Percentiles rank a stretch among this genome's conserved stretches.
Evolutionary conservation across 257 asterid genomes (phyloP).

Genomic region (Plantago ovata): DNA sequence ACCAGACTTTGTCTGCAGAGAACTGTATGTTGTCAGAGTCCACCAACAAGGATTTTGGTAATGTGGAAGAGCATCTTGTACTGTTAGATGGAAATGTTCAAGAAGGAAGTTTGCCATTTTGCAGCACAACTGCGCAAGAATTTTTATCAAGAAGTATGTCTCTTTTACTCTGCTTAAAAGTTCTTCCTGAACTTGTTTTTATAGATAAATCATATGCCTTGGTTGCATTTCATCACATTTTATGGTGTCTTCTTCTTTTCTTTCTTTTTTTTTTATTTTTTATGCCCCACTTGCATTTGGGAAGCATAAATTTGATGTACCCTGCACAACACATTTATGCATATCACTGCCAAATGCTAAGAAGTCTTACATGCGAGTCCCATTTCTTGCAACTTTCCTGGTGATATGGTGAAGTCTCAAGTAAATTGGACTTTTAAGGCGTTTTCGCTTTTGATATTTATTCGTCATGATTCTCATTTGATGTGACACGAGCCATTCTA

Average conservation of each 20-base stretch:
- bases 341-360: not conserved
- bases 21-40: conserved; percentile 33
- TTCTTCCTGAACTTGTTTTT: not conserved
- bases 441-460: conserved; percentile 11
- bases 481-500: not conserved
- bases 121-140: conserved; percentile 51
- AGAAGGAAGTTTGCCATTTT: conserved; percentile 34
- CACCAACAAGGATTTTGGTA: conserved; percentile 23
- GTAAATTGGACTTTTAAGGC: too few relatives aligned
- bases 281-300: not conserved
- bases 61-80: conserved; percentile 23
- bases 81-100: conserved; percentile 30
- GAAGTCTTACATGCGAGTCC: not conserved
- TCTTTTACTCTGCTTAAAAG: conserved; percentile 7
- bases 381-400: not conserved
- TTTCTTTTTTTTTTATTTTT: too few relatives aligned
- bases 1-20: conserved; percentile 29
- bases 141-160: conserved; percentile 69
- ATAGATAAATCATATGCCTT: not conserved
- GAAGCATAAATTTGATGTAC: not conserved
- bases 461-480: conserved; percentile 10
- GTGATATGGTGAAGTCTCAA: not conserved
- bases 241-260: not conserved
- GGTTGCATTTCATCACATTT: not conserved
- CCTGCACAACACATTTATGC: not conserved